Percentiles rank a stretch among this genome's conserved stretches.
Evolutionary conservation across 371 early-diverging fungal genomes (phyloP).

Genomic region (Massospora cicadina): DNA sequence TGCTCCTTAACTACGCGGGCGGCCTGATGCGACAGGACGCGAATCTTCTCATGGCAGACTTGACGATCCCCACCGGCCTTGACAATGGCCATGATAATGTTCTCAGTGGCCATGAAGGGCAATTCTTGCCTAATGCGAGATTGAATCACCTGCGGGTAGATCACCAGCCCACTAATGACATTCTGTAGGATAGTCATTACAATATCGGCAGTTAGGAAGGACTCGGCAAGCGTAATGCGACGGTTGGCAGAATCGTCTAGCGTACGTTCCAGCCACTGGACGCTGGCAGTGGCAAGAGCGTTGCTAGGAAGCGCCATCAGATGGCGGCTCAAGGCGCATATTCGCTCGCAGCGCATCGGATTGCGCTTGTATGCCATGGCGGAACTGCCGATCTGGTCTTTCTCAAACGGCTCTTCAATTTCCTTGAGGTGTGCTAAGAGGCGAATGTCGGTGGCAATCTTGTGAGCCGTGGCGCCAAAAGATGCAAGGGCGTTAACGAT

Average conservation of each 20-base stretch:
- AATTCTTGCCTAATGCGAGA: conserved; percentile 84
- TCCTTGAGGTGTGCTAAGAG: conserved; percentile 92
- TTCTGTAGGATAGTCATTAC: conserved; percentile 82
- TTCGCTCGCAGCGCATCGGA: conserved; percentile 96
- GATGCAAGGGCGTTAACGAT: conserved; percentile 68
- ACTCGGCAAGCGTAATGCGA: conserved; percentile 89
- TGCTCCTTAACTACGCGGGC: conserved; percentile 78
- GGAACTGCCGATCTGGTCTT: conserved; percentile 93
- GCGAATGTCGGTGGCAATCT: conserved; percentile 92
- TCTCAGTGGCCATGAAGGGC: conserved; percentile 98
- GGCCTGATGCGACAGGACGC: conserved; percentile 87
- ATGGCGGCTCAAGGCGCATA: conserved; percentile 90
- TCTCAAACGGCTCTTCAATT: conserved; percentile 95
- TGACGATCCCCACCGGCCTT: conserved; percentile 92
- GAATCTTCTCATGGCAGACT: conserved; percentile 89
- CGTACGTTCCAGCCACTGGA: conserved; percentile 95
- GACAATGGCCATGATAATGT: conserved; percentile 97
- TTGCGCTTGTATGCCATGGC: conserved; percentile 99
- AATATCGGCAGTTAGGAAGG: conserved; percentile 93
- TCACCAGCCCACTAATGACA: conserved; percentile 89
- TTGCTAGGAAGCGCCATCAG: conserved; percentile 81
- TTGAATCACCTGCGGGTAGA: conserved; percentile 88
- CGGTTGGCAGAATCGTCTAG: conserved; percentile 94
- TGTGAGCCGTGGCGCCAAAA: conserved; percentile 92
- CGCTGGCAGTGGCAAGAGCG: conserved; percentile 73